Evolutionary conservation across 2,329 filamentous ascomycete genomes (phyloP).

Genomic region (Colletotrichum gloeosporioides): DNA sequence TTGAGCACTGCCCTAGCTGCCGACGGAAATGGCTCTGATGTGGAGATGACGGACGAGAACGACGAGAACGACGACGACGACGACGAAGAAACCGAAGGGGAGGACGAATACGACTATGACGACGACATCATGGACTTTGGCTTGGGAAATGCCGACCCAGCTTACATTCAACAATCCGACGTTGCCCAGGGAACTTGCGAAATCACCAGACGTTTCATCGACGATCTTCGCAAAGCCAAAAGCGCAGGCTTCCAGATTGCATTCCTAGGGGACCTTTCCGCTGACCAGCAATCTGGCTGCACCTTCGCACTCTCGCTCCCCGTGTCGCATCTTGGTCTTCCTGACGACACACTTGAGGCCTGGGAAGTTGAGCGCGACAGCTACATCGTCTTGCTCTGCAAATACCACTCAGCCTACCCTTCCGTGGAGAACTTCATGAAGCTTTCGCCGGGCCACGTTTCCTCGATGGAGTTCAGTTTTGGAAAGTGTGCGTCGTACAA

Average conservation of each 20-base stretch:
- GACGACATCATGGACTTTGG: conserved; percentile 35
- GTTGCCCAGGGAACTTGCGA: conserved; percentile 29
- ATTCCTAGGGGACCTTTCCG: conserved; percentile 54
- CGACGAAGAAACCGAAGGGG: conserved; percentile 32
- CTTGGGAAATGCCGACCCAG: conserved; percentile 30
- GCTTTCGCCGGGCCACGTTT: conserved; percentile 39
- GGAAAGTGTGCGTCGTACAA: conserved; percentile 78
- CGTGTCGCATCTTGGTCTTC: conserved; percentile 73
- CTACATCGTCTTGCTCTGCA: conserved; percentile 77
- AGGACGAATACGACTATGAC: conserved; percentile 34
- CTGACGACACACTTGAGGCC: conserved; percentile 75
- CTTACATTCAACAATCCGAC: conserved; percentile 1
- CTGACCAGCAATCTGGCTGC: conserved; percentile 38
- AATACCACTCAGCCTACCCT: conserved; percentile 67
- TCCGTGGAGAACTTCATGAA: conserved; percentile 58
- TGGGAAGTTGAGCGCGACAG: conserved; percentile 74
- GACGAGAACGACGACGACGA: conserved; percentile 36
- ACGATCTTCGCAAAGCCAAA: conserved; percentile 67
- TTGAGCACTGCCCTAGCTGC: conserved; percentile 29
- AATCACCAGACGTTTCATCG: conserved; percentile 38
- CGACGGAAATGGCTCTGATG: conserved; percentile 35
- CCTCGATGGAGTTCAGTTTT: conserved; percentile 61
- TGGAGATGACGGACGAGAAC: conserved; percentile 27
- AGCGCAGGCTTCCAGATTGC: conserved; percentile 74
- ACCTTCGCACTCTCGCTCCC: conserved; percentile 72